These are phyloP conservation scores for Lipomyces kockii DNA, from an alignment of 805 yeast species.

Conservation along the genomic window DNA sequence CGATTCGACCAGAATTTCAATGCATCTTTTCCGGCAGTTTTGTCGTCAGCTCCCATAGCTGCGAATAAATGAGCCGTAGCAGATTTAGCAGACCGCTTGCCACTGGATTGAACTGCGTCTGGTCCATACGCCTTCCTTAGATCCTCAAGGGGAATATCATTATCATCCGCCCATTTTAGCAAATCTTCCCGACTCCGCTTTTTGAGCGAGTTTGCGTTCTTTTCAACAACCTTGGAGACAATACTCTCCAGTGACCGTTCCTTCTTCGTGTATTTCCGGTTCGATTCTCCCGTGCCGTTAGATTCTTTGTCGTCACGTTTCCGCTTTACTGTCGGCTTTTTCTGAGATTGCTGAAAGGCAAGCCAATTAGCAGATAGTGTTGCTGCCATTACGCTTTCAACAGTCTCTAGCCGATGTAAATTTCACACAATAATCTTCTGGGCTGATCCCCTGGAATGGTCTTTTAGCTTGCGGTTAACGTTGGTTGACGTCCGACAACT, in stretches of 20 bases:
- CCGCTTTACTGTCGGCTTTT: conserved; percentile 8
- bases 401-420: neutral
- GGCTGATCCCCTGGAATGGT: neutral
- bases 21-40: neutral
- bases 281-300: neutral
- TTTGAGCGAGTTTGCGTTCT: neutral
- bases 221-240: neutral
- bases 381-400: conserved; percentile 12
- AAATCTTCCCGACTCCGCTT: conserved; percentile 13
- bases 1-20: conserved; percentile 16
- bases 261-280: neutral
- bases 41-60: conserved; percentile 13
- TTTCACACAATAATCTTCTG: neutral
- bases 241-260: neutral
- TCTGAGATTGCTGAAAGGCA: conserved; percentile 21
- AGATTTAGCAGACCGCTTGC: conserved; percentile 15
- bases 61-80: conserved; percentile 29
- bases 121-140: conserved; percentile 38
- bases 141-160: conserved; percentile 41
- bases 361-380: conserved; percentile 31
- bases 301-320: conserved; percentile 4
- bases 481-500: neutral
- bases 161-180: conserved; percentile 42
- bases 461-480: neutral
- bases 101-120: conserved; percentile 13